Conservation (phyloP, 2,329 filamentous ascomycete species). For the Fusarium nelsonii region DNA sequence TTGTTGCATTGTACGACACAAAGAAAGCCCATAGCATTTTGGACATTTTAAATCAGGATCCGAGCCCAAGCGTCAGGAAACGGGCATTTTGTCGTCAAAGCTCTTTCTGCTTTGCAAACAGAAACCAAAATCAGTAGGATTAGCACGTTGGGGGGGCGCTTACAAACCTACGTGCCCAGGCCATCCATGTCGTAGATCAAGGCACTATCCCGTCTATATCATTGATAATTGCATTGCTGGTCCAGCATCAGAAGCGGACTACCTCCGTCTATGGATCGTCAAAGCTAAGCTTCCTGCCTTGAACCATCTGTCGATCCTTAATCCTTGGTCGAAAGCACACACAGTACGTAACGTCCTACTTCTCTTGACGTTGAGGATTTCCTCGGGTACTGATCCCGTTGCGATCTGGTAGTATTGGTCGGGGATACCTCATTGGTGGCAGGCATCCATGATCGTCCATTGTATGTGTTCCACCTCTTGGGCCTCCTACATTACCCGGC, state of each 20-base stretch:
- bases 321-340: too few relatives aligned
- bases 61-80: not conserved
- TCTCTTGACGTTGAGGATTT: not conserved
- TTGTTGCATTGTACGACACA: too few relatives aligned
- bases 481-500: not conserved
- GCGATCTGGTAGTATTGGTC: not conserved
- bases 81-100: not conserved
- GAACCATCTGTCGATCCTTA: not conserved
- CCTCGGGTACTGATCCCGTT: slow-evolving; percentile 14
- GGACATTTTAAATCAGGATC: slow-evolving; percentile 6
- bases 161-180: not conserved
- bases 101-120: not conserved
- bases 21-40: not conserved
- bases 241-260: not conserved
- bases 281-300: not conserved
- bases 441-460: not conserved
- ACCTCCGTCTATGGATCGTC: not conserved
- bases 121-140: not conserved
- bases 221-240: not conserved
- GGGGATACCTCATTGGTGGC: slow-evolving; percentile 7
- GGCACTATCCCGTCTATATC: not conserved
- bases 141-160: not conserved
- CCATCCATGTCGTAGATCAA: slow-evolving; percentile 4
- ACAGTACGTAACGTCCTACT: not conserved
- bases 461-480: not conserved